Conservation (phyloP, 2,329 filamentous ascomycete species). For the Conoideocrella luteorostrata region DNA sequence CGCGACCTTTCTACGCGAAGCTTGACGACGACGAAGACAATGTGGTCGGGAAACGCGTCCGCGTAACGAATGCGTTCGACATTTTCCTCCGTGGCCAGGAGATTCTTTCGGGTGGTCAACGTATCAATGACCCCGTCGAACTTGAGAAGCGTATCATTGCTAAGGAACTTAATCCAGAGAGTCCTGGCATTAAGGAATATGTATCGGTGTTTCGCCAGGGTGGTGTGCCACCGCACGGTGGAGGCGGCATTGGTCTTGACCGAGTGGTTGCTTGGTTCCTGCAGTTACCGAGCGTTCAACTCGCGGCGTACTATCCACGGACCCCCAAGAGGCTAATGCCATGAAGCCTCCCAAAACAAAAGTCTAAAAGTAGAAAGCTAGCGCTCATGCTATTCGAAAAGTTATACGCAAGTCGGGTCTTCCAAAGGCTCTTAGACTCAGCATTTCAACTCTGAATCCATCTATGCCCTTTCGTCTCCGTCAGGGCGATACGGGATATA, state of each 20-base stretch:
- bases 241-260: slow-evolving; percentile 84
- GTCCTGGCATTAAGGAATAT: slow-evolving; percentile 78
- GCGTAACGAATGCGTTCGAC: slow-evolving; percentile 65
- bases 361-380: no score
- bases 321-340: slow-evolving; percentile 54
- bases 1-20: slow-evolving; percentile 61
- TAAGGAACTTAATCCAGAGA: slow-evolving; percentile 74
- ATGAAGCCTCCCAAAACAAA: no score
- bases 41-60: slow-evolving; percentile 40
- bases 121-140: slow-evolving; percentile 73
- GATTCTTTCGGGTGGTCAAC: slow-evolving; percentile 85
- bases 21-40: slow-evolving; percentile 55
- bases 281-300: slow-evolving; percentile 51
- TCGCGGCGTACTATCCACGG: slow-evolving; percentile 51
- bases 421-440: no score
- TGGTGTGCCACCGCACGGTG: slow-evolving; percentile 84
- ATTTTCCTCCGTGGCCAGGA: slow-evolving; percentile 92
- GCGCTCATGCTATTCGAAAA: no score
- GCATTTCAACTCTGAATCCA: no score
- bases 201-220: slow-evolving; percentile 74
- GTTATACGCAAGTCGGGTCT: no score
- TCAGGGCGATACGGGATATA: no score
- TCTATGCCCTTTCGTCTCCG: no score
- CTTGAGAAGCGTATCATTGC: slow-evolving; percentile 71
- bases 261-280: slow-evolving; percentile 68